These are phyloP conservation scores for Aureobasidium sp. DNA, from an alignment of 2,329 filamentous ascomycete species.

Conservation along the genomic window DNA sequence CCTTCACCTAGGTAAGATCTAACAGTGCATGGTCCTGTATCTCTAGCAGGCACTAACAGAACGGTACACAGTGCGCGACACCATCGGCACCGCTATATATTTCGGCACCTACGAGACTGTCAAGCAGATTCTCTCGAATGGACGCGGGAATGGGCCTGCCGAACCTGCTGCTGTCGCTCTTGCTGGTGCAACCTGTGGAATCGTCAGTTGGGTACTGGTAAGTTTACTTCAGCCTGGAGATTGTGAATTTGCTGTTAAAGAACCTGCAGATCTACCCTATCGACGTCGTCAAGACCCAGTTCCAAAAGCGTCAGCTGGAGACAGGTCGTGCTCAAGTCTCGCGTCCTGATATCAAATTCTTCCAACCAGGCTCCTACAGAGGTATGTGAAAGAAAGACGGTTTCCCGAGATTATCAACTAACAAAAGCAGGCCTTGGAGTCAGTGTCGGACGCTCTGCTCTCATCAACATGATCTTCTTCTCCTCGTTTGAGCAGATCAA, in stretches of 20 bases:
- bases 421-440: slow-evolving; percentile 52
- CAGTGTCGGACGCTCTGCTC: slow-evolving; percentile 72
- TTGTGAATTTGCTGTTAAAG: background rate
- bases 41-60: background rate
- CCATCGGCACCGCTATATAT: slow-evolving; percentile 74
- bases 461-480: slow-evolving; percentile 85
- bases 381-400: slow-evolving; percentile 35
- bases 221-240: slow-evolving; percentile 26
- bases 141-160: slow-evolving; percentile 64
- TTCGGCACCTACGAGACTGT: slow-evolving; percentile 84
- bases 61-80: slow-evolving; percentile 60
- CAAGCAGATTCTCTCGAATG: slow-evolving; percentile 72
- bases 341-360: slow-evolving; percentile 66
- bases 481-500: slow-evolving; percentile 80
- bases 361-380: slow-evolving; percentile 70
- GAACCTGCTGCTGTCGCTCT: slow-evolving; percentile 70
- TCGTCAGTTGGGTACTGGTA: slow-evolving; percentile 77
- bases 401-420: background rate
- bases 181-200: slow-evolving; percentile 71
- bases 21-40: slow-evolving; percentile 12
- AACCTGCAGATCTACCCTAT: slow-evolving; percentile 47
- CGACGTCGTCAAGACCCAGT: slow-evolving; percentile 77
- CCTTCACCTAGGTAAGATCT: slow-evolving; percentile 61
- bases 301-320: slow-evolving; percentile 71
- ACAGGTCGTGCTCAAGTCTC: slow-evolving; percentile 53